phyloP scores from a whole-genome alignment of 352 stramenopile species.

The Globisporangium barbulae region DNA sequence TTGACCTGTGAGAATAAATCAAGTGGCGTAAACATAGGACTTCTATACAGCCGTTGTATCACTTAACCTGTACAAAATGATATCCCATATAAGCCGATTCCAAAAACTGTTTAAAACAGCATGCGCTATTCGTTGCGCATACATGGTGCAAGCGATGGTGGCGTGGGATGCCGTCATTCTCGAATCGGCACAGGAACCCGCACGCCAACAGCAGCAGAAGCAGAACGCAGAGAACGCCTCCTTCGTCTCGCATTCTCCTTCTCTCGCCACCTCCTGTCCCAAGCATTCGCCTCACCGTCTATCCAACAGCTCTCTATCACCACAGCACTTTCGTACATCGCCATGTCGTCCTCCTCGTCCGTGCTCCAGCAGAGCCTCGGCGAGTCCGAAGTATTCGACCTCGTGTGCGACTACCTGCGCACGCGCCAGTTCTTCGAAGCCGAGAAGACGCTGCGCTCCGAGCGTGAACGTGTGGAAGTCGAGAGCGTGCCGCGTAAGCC shows the following conservation, averaged over 20 bases:
- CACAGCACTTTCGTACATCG: background rate
- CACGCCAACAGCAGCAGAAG: slow-evolving; percentile 8
- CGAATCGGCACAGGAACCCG: slow-evolving; percentile 17
- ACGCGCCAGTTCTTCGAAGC: slow-evolving; percentile 86
- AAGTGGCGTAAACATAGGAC: background rate
- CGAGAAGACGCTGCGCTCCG: slow-evolving; percentile 64
- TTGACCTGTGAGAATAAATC: background rate
- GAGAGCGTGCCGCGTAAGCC: slow-evolving; percentile 13
- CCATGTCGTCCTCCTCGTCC: slow-evolving; percentile 53
- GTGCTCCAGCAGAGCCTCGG: slow-evolving; percentile 76
- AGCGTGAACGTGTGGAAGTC: slow-evolving; percentile 49
- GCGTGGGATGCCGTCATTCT: slow-evolving; percentile 5
- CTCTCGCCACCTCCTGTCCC: background rate
- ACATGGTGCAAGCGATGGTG: background rate
- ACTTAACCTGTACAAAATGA: background rate
- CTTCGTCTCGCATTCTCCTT: slow-evolving; percentile 4
- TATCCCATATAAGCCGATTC: background rate
- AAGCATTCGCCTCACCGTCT: background rate
- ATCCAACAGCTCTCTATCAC: background rate
- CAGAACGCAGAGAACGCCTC: background rate
- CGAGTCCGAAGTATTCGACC: slow-evolving; percentile 84
- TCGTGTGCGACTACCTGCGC: slow-evolving; percentile 86
- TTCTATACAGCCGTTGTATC: background rate
- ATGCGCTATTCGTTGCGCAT: slow-evolving; percentile 12
- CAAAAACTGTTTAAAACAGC: background rate